Evolutionary conservation across 176 grass and related monocot species (phyloP).

Genomic region (Bolboschoenus planiculmis): DNA sequence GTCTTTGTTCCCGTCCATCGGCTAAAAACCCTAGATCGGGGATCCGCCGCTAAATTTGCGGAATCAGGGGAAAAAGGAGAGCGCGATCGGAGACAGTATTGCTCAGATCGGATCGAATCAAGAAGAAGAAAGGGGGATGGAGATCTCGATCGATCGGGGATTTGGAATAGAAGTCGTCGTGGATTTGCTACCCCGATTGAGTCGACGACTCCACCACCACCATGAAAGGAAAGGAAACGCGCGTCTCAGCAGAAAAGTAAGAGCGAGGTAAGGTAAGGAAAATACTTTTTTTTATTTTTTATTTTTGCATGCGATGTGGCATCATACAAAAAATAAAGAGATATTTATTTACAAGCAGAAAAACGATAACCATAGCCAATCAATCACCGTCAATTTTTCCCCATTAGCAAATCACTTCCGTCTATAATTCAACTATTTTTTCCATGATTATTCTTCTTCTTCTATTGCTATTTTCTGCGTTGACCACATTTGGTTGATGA

Average conservation of each 20-base stretch:
- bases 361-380: neutral
- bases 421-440: neutral
- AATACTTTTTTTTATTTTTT: neutral
- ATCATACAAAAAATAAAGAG: neutral
- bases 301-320: neutral
- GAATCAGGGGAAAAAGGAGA: neutral
- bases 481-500: neutral
- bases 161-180: conserved; percentile 4
- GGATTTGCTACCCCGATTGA: neutral
- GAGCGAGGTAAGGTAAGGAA: neutral
- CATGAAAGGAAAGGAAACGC: neutral
- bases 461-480: neutral
- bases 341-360: neutral
- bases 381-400: neutral
- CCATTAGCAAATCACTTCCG: neutral
- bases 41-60: conserved; percentile 5
- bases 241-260: neutral
- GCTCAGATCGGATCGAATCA: conserved; percentile 19
- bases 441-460: neutral
- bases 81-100: neutral
- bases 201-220: neutral
- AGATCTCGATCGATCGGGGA: conserved; percentile 28
- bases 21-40: conserved; percentile 31
- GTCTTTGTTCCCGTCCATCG: conserved; percentile 98
- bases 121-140: neutral